These are phyloP conservation scores for Xylariaceae sp. DNA, from an alignment of 2,329 filamentous ascomycete species.

Conservation along the genomic window DNA sequence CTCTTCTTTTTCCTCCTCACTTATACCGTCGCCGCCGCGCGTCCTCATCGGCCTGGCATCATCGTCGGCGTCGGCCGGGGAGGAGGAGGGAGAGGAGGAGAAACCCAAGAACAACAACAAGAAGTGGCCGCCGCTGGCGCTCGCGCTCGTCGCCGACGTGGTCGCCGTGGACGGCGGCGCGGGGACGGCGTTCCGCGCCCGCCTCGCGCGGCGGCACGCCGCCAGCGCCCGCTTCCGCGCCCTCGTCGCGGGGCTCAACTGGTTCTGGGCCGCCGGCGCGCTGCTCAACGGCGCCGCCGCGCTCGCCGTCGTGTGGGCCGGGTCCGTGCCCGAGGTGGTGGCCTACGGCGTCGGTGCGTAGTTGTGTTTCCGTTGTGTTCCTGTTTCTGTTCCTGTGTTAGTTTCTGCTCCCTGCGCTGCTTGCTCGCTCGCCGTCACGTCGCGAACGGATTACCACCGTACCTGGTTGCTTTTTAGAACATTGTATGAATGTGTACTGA, in stretches of 20 bases:
- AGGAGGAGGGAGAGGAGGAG: too few relatives aligned
- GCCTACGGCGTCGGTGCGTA: constrained; percentile 36
- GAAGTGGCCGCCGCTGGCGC: constrained; percentile 53
- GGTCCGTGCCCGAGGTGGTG: constrained; percentile 35
- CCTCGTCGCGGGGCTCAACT: constrained; percentile 46
- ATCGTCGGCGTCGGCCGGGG: constrained; percentile 49
- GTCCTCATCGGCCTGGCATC: constrained; percentile 60
- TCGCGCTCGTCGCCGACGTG: constrained; percentile 61
- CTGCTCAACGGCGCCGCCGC: constrained; percentile 38
- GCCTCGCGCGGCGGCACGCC: constrained; percentile 42
- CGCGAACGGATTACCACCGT: too few relatives aligned
- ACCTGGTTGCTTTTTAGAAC: too few relatives aligned
- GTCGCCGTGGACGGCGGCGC: constrained; percentile 59
- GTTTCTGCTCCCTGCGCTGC: too few relatives aligned
- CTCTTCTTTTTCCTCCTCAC: too few relatives aligned
- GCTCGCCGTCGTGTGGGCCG: constrained; percentile 40
- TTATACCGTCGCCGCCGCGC: too few relatives aligned
- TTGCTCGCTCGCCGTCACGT: too few relatives aligned
- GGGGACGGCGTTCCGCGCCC: constrained; percentile 43
- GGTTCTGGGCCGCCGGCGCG: constrained; percentile 48
- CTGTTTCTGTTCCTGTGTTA: not conserved
- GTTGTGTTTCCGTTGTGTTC: not conserved
- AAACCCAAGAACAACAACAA: too few relatives aligned
- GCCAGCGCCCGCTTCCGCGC: constrained; percentile 45
- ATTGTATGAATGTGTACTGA: too few relatives aligned